Conservation (phyloP, 352 stramenopile genomes). For the Blastocystis sp. region DNA sequence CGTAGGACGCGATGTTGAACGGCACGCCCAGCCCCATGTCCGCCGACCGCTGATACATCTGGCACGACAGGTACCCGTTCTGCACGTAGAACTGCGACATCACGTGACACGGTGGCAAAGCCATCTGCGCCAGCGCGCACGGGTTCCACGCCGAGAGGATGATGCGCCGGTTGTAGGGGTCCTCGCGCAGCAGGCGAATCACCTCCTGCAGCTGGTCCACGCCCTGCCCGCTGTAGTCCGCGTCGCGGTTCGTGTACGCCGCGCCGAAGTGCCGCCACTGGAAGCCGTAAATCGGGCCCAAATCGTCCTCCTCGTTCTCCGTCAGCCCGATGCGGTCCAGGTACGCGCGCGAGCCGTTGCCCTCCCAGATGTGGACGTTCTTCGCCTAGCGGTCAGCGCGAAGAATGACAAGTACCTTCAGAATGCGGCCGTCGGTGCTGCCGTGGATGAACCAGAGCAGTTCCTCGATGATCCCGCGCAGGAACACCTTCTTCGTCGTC, state of each 20-base stretch:
- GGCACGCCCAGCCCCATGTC: conserved; percentile 98
- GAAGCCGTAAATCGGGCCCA: conserved; percentile 88
- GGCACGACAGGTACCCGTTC: conserved; percentile 79
- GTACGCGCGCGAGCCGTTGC: conserved; percentile 93
- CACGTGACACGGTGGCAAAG: conserved; percentile 98
- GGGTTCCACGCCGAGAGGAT: conserved; percentile 98
- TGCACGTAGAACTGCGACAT: conserved; percentile 91
- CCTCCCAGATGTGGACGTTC: conserved; percentile 99
- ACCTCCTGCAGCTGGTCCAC: conserved; percentile 96
- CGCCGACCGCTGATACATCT: conserved; percentile 98
- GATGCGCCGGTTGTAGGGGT: conserved; percentile 93
- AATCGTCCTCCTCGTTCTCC: conserved; percentile 90
- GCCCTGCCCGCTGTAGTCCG: conserved; percentile 92
- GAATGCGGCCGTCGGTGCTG: conserved; percentile 70
- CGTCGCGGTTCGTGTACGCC: conserved; percentile 93
- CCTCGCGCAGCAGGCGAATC: conserved; percentile 93
- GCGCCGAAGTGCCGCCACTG: conserved; percentile 99
- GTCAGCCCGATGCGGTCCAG: conserved; percentile 84
- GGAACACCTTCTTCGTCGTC: conserved; percentile 99
- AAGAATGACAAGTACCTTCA: conserved; percentile 52
- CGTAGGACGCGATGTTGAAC: conserved; percentile 99
- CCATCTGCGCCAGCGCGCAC: conserved; percentile 89
- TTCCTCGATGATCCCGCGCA: conserved; percentile 95
- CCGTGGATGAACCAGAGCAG: conserved; percentile 94
- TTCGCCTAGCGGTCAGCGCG: conserved; percentile 78